phyloP scores from a whole-genome alignment of 139 green algal species.

The Coccomyxa sp. region DNA sequence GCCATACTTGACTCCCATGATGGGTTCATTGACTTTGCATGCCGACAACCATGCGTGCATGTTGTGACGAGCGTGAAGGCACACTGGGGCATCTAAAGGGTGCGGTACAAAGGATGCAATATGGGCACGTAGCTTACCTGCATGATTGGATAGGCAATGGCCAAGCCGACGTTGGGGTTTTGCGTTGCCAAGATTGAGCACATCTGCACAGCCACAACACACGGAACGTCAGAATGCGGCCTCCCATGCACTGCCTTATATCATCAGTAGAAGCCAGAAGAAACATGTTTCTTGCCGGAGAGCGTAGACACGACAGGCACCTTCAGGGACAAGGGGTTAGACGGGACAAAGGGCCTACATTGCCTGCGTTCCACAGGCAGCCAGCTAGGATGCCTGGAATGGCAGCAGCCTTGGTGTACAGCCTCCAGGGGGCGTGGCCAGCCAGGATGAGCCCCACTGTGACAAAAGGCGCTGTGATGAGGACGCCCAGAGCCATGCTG shows the following conservation, averaged over 20 bases:
- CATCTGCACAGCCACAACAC: neutral
- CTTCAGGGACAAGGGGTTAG: neutral
- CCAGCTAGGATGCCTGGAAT: conserved; percentile 27
- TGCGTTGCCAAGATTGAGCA: conserved; percentile 31
- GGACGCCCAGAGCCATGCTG: conserved; percentile 27
- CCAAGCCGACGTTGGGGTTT: conserved; percentile 19
- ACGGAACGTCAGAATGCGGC: neutral
- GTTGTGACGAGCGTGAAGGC: neutral
- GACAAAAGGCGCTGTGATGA: conserved; percentile 23
- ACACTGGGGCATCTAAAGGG: neutral
- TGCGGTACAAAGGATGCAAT: neutral
- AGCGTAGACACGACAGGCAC: neutral
- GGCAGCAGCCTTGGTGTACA: neutral
- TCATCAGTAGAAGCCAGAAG: neutral
- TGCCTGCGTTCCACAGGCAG: conserved; percentile 32
- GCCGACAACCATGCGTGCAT: neutral
- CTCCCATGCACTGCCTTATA: neutral
- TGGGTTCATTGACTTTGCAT: too few relatives aligned
- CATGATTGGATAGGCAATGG: conserved; percentile 39
- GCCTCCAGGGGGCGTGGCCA: neutral
- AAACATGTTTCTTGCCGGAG: neutral
- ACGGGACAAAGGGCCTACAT: neutral
- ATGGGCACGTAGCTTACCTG: conserved; percentile 16
- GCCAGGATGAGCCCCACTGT: conserved; percentile 4
- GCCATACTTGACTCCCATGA: too few relatives aligned